Evolutionary conservation across 306 rosid genomes (phyloP).

Genomic region (Lithocarpus polystachyus): DNA sequence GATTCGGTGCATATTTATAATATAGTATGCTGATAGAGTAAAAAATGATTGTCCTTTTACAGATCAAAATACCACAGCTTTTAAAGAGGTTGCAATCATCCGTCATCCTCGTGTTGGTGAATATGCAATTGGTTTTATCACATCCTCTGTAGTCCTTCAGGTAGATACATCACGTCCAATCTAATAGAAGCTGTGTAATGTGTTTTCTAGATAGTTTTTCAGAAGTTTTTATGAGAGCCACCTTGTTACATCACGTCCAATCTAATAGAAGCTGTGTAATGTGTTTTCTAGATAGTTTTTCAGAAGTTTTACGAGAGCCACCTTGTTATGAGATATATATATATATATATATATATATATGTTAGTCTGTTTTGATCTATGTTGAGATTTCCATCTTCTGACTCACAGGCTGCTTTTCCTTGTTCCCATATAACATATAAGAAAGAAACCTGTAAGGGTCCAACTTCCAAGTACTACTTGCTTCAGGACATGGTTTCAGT

Average conservation of each 20-base stretch:
- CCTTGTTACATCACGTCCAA: not conserved
- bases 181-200: not conserved
- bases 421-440: not conserved
- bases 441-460: not conserved
- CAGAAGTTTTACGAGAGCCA: not conserved
- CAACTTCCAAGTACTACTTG: not conserved
- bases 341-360: not conserved
- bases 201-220: not conserved
- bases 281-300: not conserved
- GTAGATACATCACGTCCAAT: slow-evolving; percentile 1
- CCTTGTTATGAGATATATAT: not conserved
- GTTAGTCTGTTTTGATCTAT: not conserved
- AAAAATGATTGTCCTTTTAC: not conserved
- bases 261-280: not conserved
- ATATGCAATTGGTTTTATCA: slow-evolving; percentile 53
- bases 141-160: slow-evolving; percentile 52
- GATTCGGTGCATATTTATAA: not conserved
- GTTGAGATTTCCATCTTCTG: not conserved
- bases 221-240: not conserved
- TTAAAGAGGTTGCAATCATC: slow-evolving; percentile 56
- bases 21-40: not conserved
- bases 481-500: not conserved
- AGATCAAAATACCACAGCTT: slow-evolving; percentile 56
- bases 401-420: not conserved
- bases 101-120: slow-evolving; percentile 58